These are phyloP conservation scores for Eutrema salsugineum DNA, from an alignment of 441 rosid genomes.

Conservation along the genomic window DNA sequence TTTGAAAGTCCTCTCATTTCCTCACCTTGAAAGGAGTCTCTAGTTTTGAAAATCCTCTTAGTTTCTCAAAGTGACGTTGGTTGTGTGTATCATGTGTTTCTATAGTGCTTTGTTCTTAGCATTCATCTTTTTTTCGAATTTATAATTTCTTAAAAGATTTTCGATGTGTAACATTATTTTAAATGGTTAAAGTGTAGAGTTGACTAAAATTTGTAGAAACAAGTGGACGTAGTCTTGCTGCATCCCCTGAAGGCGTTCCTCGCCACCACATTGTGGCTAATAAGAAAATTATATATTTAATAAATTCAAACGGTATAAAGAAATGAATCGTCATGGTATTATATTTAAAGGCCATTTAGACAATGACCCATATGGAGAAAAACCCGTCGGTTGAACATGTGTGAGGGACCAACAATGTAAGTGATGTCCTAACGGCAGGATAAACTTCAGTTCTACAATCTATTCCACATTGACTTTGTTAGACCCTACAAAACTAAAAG, in stretches of 20 bases:
- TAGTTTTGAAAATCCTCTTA: background rate
- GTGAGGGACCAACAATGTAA: background rate
- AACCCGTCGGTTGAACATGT: background rate
- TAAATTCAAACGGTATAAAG: background rate
- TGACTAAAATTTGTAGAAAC: background rate
- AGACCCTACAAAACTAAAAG: background rate
- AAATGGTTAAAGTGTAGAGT: background rate
- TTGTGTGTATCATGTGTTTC: background rate
- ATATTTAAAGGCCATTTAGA: background rate
- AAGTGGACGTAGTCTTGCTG: too few relatives aligned
- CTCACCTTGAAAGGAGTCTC: background rate
- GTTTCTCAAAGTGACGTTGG: background rate
- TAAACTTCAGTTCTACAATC: background rate
- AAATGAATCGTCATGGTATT: background rate
- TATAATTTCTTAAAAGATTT: background rate
- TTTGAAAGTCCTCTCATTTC: background rate
- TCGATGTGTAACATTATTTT: background rate
- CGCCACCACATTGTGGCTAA: background rate
- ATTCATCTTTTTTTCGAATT: background rate
- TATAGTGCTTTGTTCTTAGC: background rate
- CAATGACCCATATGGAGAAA: background rate
- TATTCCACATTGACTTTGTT: background rate
- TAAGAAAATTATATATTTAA: background rate
- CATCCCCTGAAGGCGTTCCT: too few relatives aligned
- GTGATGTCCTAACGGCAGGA: background rate